phyloP scores from a whole-genome alignment of 2,329 filamentous ascomycete genomes.

The Emergomyces pasteurianus region DNA sequence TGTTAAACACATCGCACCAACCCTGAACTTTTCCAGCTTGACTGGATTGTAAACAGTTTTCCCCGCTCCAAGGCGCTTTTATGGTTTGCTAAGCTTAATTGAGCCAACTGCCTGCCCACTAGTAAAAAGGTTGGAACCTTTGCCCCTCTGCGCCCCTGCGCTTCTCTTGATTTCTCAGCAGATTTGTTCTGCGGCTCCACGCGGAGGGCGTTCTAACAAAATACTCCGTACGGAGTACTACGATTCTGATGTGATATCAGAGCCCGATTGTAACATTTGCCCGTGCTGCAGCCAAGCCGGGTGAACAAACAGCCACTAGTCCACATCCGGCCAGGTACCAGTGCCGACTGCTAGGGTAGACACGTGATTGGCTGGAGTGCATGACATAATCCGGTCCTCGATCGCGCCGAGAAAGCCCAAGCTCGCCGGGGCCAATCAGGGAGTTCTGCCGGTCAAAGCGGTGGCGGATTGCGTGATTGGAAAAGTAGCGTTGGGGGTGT shows the following conservation, averaged over 20 bases:
- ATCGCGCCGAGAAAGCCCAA: conserved; percentile 17
- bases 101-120: too few relatives aligned
- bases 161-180: neutral
- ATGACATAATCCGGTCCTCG: conserved; percentile 5
- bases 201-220: neutral
- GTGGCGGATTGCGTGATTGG: conserved; percentile 27
- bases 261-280: neutral
- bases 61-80: neutral
- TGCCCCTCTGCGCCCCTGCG: neutral
- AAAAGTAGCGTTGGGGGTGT: conserved; percentile 3
- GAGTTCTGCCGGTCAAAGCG: conserved; percentile 17
- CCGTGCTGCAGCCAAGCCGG: neutral
- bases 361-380: neutral
- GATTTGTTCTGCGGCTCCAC: neutral
- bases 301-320: neutral
- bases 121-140: neutral
- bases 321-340: neutral
- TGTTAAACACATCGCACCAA: neutral
- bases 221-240: neutral
- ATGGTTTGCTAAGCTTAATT: neutral
- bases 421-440: conserved; percentile 17
- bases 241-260: neutral
- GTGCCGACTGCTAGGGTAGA: neutral
- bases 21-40: neutral
- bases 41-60: neutral